These are phyloP conservation scores for Immersiella caudata DNA, from an alignment of 495 filamentous ascomycete species.

Conservation along the genomic window DNA sequence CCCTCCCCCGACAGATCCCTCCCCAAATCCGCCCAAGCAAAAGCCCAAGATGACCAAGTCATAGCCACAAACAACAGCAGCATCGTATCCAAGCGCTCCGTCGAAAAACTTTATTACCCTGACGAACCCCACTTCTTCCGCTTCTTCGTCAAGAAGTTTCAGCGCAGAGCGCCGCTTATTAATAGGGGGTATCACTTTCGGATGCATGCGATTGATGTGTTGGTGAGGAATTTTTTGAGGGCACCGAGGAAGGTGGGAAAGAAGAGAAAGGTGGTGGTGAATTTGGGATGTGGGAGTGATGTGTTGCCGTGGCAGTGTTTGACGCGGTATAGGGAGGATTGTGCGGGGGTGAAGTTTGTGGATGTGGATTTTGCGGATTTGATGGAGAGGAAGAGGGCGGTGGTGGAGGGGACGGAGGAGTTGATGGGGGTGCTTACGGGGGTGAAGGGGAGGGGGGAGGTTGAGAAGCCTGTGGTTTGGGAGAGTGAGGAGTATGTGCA, in stretches of 20 bases:
- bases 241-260: constrained; percentile 42
- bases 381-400: constrained; percentile 71
- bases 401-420: constrained; percentile 63
- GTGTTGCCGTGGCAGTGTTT: constrained; percentile 87
- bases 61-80: constrained; percentile 87
- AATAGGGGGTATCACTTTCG: constrained; percentile 88
- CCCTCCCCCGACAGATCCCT: not conserved
- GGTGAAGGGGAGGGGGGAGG: constrained; percentile 10
- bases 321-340: constrained; percentile 58
- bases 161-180: constrained; percentile 78
- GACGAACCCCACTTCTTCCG: constrained; percentile 79
- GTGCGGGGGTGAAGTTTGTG: constrained; percentile 64
- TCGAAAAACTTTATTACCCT: constrained; percentile 78
- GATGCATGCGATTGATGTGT: constrained; percentile 76
- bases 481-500: constrained; percentile 73
- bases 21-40: constrained; percentile 24
- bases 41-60: constrained; percentile 63
- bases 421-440: constrained; percentile 46
- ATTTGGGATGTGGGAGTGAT: constrained; percentile 91
- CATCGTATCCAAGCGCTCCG: constrained; percentile 87
- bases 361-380: constrained; percentile 87
- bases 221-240: constrained; percentile 70
- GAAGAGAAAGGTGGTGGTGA: constrained; percentile 75
- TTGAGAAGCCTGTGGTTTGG: constrained; percentile 47
- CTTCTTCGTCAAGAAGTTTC: constrained; percentile 82